Conservation (phyloP, 139 green algal genomes). For the Tetraselmis striata region DNA sequence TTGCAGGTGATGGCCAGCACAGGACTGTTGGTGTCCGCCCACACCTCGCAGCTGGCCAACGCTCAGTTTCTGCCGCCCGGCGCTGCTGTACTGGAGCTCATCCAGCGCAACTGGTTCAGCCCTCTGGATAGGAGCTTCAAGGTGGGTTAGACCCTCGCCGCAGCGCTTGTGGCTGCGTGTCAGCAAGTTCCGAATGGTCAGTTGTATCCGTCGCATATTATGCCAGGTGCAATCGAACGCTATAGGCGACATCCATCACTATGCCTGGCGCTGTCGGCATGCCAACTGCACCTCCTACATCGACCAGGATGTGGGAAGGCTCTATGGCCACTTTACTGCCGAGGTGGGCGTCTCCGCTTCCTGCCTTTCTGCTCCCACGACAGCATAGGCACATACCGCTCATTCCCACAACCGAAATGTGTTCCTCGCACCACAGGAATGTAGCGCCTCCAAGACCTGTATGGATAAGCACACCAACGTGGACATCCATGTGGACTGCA, state of each 20-base stretch:
- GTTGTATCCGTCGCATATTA: no score
- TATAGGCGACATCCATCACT: constrained; percentile 87
- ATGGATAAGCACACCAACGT: constrained; percentile 81
- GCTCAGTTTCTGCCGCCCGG: constrained; percentile 70
- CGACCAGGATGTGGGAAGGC: constrained; percentile 35
- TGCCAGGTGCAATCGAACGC: constrained; percentile 52
- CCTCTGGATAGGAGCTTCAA: constrained; percentile 41
- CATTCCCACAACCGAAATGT: no score
- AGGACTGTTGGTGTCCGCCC: constrained; percentile 65
- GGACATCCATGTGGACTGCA: constrained; percentile 66
- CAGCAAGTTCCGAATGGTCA: no score
- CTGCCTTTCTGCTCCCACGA: no score
- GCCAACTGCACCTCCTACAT: constrained; percentile 74
- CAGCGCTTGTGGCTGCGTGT: no score
- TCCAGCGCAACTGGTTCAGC: constrained; percentile 78
- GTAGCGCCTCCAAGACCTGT: constrained; percentile 61
- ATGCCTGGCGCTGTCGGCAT: constrained; percentile 58
- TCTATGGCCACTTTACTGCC: neutral
- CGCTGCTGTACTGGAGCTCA: constrained; percentile 67
- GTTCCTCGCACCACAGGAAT: constrained; percentile 43
- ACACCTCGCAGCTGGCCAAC: constrained; percentile 83
- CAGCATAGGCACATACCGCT: no score
- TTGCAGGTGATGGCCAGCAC: constrained; percentile 59
- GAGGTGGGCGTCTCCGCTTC: constrained; percentile 36
- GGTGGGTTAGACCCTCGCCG: constrained; percentile 32